These are phyloP conservation scores for Lactarius trivialis DNA, from an alignment of 768 basidiomycete genomes.

Conservation along the genomic window DNA sequence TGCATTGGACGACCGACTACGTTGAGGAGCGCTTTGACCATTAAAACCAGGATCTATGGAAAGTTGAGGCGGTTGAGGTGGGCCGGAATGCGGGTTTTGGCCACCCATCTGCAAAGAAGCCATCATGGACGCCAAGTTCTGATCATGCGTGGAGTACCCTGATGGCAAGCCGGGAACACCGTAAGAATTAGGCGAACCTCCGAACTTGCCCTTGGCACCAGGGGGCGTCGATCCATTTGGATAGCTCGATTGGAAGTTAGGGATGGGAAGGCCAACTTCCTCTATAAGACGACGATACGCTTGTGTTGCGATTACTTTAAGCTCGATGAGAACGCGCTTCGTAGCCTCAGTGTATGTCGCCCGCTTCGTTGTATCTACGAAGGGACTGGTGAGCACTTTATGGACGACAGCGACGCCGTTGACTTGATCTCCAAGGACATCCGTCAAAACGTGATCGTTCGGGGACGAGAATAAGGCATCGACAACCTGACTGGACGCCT, in stretches of 20 bases:
- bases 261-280: conserved; percentile 88
- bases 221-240: conserved; percentile 52
- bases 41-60: conserved; percentile 64
- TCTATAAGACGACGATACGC: conserved; percentile 91
- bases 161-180: conserved; percentile 72
- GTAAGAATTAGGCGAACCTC: conserved; percentile 45
- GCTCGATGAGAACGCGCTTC: conserved; percentile 80
- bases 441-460: conserved; percentile 84
- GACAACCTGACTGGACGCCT: conserved; percentile 80
- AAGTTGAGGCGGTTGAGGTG: conserved; percentile 63
- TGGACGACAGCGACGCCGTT: conserved; percentile 90
- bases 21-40: conserved; percentile 25
- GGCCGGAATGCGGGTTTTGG: conserved; percentile 76
- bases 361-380: conserved; percentile 68
- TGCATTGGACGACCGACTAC: conserved; percentile 32
- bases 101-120: conserved; percentile 87
- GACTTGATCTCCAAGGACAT: conserved; percentile 93
- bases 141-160: conserved; percentile 76
- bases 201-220: conserved; percentile 51
- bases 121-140: conserved; percentile 89
- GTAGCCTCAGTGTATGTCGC: conserved; percentile 74
- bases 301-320: conserved; percentile 92
- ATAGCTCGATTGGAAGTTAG: conserved; percentile 79
- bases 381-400: conserved; percentile 86
- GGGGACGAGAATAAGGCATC: conserved; percentile 88